Evolutionary conservation across 163 green algal species (phyloP).

Genomic region (Chlamydomonas reinhardtii): DNA sequence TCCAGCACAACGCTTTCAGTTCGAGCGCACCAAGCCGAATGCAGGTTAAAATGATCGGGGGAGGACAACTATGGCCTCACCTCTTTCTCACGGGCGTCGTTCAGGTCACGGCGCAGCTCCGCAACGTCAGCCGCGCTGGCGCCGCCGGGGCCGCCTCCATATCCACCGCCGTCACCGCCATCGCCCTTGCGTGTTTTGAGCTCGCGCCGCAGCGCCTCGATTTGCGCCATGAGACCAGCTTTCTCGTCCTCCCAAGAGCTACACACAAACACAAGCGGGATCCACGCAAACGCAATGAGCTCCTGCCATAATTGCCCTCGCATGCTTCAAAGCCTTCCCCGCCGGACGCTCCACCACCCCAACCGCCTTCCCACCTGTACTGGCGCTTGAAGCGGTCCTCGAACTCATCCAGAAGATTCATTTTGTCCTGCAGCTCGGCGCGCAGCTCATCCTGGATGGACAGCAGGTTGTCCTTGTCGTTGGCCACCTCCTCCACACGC

Average conservation of each 20-base stretch:
- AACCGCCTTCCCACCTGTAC: constrained; percentile 57
- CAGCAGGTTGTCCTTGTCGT: constrained; percentile 61
- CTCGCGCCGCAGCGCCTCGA: constrained; percentile 59
- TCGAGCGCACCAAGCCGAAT: too few relatives aligned
- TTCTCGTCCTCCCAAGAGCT: constrained; percentile 76
- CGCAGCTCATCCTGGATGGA: constrained; percentile 63
- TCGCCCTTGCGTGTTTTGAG: constrained; percentile 8
- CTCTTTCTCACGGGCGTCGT: constrained; percentile 59
- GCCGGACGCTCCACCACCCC: too few relatives aligned
- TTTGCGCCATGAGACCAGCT: constrained; percentile 61
- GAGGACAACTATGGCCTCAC: constrained; percentile 21
- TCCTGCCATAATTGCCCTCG: too few relatives aligned
- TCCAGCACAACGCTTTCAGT: too few relatives aligned
- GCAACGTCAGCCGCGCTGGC: constrained; percentile 26
- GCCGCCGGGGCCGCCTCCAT: not conserved
- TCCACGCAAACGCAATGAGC: not conserved
- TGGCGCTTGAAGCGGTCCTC: constrained; percentile 75
- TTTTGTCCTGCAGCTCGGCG: constrained; percentile 68
- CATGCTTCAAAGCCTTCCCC: too few relatives aligned
- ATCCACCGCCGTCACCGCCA: not conserved
- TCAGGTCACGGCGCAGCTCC: constrained; percentile 54
- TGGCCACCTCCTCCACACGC: constrained; percentile 57
- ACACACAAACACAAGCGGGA: not conserved
- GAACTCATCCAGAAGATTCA: constrained; percentile 77
- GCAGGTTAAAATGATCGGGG: too few relatives aligned